Conservation (phyloP, 345 rosid species). For the Combretum micranthum region DNA sequence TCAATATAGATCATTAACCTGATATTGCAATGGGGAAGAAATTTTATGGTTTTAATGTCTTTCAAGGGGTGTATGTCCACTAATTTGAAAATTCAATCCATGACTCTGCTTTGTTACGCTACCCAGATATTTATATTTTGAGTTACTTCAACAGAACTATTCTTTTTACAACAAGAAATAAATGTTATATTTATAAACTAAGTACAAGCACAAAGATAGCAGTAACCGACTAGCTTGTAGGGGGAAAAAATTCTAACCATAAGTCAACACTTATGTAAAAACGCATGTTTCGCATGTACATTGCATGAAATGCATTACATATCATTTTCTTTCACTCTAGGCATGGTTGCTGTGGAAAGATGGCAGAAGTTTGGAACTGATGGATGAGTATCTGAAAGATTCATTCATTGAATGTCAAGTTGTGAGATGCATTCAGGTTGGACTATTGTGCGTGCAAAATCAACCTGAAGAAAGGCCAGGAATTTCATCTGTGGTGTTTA, state of each 20-base stretch:
- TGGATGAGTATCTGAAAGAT: constrained; percentile 7
- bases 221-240: too few relatives aligned
- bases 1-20: background rate
- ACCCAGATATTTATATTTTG: too few relatives aligned
- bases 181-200: too few relatives aligned
- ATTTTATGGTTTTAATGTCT: background rate
- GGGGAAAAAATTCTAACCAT: background rate
- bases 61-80: background rate
- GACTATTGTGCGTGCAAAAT: constrained; percentile 26
- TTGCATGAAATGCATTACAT: too few relatives aligned
- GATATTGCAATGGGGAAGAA: background rate
- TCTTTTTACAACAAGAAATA: too few relatives aligned
- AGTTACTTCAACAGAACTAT: too few relatives aligned
- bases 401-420: constrained; percentile 8
- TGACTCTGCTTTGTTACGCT: too few relatives aligned
- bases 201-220: too few relatives aligned
- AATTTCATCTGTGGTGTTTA: constrained; percentile 19
- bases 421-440: constrained; percentile 22
- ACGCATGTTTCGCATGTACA: too few relatives aligned
- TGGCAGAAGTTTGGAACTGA: constrained; percentile 14
- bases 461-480: constrained; percentile 18
- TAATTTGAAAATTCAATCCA: too few relatives aligned
- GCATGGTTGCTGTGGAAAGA: constrained; percentile 28
- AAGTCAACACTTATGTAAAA: too few relatives aligned
- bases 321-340: constrained; percentile 7